Evolutionary conservation across 1,284 basidiomycete genomes (phyloP).

Genomic region (Ceratobasidium sp.): DNA sequence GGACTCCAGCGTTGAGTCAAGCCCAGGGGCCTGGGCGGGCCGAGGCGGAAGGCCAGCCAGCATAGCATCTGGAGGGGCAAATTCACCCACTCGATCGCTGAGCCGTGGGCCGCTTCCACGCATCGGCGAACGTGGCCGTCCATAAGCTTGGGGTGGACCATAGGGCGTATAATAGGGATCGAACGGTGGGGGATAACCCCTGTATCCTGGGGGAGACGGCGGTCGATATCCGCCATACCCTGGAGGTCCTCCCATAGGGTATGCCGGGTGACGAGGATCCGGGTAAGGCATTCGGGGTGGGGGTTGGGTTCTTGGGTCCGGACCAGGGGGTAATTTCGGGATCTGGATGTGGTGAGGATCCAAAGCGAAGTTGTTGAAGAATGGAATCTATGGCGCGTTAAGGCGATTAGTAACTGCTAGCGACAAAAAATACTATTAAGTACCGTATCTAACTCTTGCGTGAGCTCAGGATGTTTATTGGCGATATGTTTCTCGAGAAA

Average conservation of each 20-base stretch:
- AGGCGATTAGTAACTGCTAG: slow-evolving; percentile 19
- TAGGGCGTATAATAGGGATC: slow-evolving; percentile 41
- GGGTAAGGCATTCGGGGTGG: slow-evolving; percentile 37
- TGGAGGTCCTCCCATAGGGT: slow-evolving; percentile 44
- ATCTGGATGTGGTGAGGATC: slow-evolving; percentile 91
- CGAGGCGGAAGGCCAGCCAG: slow-evolving; percentile 82
- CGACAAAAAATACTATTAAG: slow-evolving; percentile 47
- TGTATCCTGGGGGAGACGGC: slow-evolving; percentile 49
- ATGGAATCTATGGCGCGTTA: slow-evolving; percentile 71
- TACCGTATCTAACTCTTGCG: slow-evolving; percentile 83
- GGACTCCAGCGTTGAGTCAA: slow-evolving; percentile 63
- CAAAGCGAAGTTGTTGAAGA: slow-evolving; percentile 93
- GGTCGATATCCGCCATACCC: slow-evolving; percentile 54
- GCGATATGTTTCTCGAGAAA: slow-evolving; percentile 96
- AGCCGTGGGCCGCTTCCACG: slow-evolving; percentile 63
- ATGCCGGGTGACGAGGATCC: slow-evolving; percentile 31
- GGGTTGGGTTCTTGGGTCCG: slow-evolving; percentile 29
- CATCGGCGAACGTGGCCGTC: slow-evolving; percentile 47
- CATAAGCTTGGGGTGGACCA: slow-evolving; percentile 40
- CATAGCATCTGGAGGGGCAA: slow-evolving; percentile 67
- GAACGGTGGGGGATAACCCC: slow-evolving; percentile 41
- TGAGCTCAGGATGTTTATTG: slow-evolving; percentile 87
- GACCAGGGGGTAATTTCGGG: slow-evolving; percentile 75
- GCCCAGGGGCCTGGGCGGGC: slow-evolving; percentile 67
- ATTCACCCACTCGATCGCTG: slow-evolving; percentile 82